These are phyloP conservation scores for Comarum palustre DNA, from an alignment of 306 rosid genomes.

Conservation along the genomic window DNA sequence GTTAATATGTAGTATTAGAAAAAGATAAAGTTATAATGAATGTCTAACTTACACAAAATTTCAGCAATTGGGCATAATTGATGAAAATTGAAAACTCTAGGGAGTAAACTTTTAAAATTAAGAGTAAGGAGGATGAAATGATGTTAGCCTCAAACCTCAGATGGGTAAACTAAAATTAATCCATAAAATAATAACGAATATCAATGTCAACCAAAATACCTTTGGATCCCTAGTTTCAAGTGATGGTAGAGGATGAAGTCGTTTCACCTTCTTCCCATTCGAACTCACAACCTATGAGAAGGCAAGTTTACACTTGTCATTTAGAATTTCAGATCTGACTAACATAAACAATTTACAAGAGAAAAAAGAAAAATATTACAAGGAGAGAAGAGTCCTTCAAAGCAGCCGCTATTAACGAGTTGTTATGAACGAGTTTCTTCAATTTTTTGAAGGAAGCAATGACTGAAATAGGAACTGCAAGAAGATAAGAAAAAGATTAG, in stretches of 20 bases:
- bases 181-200: neutral
- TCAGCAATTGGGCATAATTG: no score
- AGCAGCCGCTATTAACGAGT: conserved; percentile 55
- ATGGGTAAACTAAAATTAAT: no score
- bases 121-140: no score
- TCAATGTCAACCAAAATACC: conserved; percentile 48
- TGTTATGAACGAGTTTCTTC: conserved; percentile 63
- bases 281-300: conserved; percentile 66
- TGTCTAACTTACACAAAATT: no score
- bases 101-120: no score
- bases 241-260: conserved; percentile 56
- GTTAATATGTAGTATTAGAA: no score
- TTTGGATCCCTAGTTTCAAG: conserved; percentile 59
- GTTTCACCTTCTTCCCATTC: conserved; percentile 80
- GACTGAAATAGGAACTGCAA: conserved; percentile 71
- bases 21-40: no score
- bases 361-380: conserved; percentile 43
- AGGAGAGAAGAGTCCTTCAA: conserved; percentile 77
- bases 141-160: no score
- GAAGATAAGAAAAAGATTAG: conserved; percentile 17
- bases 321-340: conserved; percentile 26
- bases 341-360: conserved; percentile 18
- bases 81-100: no score
- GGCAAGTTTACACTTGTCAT: conserved; percentile 11
- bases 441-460: conserved; percentile 82